Evolutionary conservation across 176 grass and related monocot genomes (phyloP).

Genomic region (Oryza rufipogon): DNA sequence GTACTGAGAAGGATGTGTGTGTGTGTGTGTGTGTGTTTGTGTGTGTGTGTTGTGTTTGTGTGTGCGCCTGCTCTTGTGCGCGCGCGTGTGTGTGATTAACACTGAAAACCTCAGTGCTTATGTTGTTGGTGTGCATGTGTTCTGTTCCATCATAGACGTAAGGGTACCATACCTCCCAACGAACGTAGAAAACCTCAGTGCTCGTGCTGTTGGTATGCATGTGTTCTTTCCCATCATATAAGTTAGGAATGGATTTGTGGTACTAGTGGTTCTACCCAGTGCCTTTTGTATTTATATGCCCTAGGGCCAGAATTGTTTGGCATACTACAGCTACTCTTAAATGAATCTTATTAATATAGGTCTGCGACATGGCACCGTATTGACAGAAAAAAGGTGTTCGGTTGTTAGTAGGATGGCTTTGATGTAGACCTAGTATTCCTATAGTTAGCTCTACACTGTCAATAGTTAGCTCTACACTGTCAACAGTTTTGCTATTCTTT

Average conservation of each 20-base stretch:
- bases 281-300: not conserved
- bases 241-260: not conserved
- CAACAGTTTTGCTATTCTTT: not conserved
- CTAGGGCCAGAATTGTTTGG: not conserved
- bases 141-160: not conserved
- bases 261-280: not conserved
- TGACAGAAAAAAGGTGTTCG: not conserved
- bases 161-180: not conserved
- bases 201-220: not conserved
- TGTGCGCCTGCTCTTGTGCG: too few relatives aligned
- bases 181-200: not conserved
- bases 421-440: not conserved
- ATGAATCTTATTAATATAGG: conserved; percentile 8
- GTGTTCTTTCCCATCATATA: not conserved
- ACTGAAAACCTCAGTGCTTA: not conserved
- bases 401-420: not conserved
- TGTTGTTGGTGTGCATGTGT: not conserved
- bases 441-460: not conserved
- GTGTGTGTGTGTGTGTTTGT: too few relatives aligned
- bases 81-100: not conserved
- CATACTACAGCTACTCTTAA: not conserved
- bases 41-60: too few relatives aligned
- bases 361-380: not conserved
- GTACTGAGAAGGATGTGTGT: too few relatives aligned
- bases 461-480: not conserved